phyloP scores from a whole-genome alignment of 163 green algal species.

The Chloromonas sp. region DNA sequence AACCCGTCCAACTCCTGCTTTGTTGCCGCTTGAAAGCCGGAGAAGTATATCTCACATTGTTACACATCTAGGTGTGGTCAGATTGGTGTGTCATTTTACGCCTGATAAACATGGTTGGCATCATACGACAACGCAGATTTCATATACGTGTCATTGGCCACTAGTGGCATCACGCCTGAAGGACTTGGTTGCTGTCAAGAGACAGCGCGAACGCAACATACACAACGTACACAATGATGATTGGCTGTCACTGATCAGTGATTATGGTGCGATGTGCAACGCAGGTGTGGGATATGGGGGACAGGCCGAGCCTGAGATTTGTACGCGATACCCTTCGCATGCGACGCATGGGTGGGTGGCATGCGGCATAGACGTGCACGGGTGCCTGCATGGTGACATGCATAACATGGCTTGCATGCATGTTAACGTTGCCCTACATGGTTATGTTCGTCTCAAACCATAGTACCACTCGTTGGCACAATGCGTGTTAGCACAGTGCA shows the following conservation, averaged over 20 bases:
- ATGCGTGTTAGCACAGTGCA: no score
- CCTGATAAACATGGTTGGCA: no score
- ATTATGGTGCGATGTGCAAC: not conserved
- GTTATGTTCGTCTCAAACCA: no score
- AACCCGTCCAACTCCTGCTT: not conserved
- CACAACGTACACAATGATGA: no score
- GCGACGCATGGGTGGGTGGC: not conserved
- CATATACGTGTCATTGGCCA: not conserved
- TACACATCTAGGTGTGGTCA: not conserved
- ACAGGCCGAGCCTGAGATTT: not conserved
- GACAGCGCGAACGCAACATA: not conserved
- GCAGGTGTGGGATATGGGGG: not conserved
- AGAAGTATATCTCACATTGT: not conserved
- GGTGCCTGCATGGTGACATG: no score
- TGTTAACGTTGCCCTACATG: no score
- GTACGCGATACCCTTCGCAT: not conserved
- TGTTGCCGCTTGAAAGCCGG: not conserved
- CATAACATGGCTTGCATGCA: no score
- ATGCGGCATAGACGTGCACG: no score
- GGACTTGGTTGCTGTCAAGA: not conserved
- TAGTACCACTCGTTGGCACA: no score
- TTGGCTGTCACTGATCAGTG: no score
- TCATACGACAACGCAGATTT: not conserved
- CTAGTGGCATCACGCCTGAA: not conserved
- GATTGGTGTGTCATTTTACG: no score